These are phyloP conservation scores for Starmera amethionina DNA, from an alignment of 805 yeast species.

Conservation along the genomic window DNA sequence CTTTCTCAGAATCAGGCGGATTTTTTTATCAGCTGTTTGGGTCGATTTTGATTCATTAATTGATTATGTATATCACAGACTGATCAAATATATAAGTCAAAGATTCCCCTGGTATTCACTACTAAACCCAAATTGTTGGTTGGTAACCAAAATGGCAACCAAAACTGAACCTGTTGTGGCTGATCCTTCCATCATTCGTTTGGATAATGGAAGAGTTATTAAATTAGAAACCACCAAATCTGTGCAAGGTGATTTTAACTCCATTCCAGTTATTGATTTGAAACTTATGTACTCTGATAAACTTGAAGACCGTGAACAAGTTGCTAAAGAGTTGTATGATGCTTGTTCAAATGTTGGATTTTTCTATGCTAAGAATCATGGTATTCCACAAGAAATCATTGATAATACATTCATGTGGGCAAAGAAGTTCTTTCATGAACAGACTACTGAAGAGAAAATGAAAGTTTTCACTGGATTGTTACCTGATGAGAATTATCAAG, in stretches of 20 bases:
- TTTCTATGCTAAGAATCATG: conserved; percentile 18
- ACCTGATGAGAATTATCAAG: conserved; percentile 10
- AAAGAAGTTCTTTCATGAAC: conserved; percentile 14
- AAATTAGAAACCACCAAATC: background rate
- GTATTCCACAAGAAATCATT: conserved; percentile 5
- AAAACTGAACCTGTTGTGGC: background rate
- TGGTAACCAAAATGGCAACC: no score
- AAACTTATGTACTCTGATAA: conserved; percentile 5
- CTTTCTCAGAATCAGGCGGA: no score
- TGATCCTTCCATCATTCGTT: background rate
- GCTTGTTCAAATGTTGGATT: conserved; percentile 18
- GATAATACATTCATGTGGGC: conserved; percentile 9
- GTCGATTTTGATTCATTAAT: no score
- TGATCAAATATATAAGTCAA: no score
- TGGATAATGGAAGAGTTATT: conserved; percentile 1
- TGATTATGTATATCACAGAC: no score
- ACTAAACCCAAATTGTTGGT: no score
- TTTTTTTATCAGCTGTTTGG: no score
- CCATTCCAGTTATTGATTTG: conserved; percentile 11
- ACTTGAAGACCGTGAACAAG: conserved; percentile 2
- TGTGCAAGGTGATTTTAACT: conserved; percentile 5
- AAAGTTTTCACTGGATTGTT: conserved; percentile 11
- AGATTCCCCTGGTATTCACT: no score
- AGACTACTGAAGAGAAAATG: conserved; percentile 8
- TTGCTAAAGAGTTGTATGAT: conserved; percentile 10